Evolutionary conservation across 108 stramenopile genomes (phyloP), one percentile per base, ranked within the genome.

Genomic region (Bacterosira constricta): DNA sequence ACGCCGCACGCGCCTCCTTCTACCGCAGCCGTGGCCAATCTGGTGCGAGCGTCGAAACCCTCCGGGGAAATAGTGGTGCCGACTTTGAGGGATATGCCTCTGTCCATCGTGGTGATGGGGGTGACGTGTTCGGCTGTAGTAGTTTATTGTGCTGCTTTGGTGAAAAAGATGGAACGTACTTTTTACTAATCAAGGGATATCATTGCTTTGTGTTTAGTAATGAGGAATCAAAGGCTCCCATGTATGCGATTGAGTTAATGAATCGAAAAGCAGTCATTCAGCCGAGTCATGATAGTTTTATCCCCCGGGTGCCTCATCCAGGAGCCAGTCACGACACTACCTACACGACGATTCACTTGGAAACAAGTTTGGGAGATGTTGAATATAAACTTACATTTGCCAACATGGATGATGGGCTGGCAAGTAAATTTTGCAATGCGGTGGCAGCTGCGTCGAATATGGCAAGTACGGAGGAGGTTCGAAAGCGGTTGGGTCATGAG

Each of bases 171-270:
- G 68, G 66, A 44, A 1, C 63, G 30, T 73, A 75, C 27, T 81
- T 81, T 35, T 32, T 94, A 7, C 71, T 94, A 26, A 82, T 94
- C 74, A 94, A 94, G 76, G 93, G 93, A 38, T 85, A 85, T 23
- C 88, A 88, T 42, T 85, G 86, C 65, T 94, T 94, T 64, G 89
- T 94, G 0, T 94, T 76, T 67, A 54, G 55, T 0, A 75, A 79
- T 29, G 90, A 88, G 42, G 66, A 69, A 2, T 64, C 75, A 15
- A 35, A 63, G 13, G 32, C 85, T 6, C 93, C 93, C 18, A 85
- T 84, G 77, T 94, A 87, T 72, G 93, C 93, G n/a, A 79, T 94
- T 52, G 84, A 79, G 29, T 60, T 90, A 44, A 83, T 73, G 31
- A 76, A 88, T 66, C 54, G 84, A 38, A 72, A 75, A 62, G 78